These are phyloP conservation scores for Sanghuangporus sanghuang DNA, from an alignment of 1,284 basidiomycete species.

Conservation along the genomic window DNA sequence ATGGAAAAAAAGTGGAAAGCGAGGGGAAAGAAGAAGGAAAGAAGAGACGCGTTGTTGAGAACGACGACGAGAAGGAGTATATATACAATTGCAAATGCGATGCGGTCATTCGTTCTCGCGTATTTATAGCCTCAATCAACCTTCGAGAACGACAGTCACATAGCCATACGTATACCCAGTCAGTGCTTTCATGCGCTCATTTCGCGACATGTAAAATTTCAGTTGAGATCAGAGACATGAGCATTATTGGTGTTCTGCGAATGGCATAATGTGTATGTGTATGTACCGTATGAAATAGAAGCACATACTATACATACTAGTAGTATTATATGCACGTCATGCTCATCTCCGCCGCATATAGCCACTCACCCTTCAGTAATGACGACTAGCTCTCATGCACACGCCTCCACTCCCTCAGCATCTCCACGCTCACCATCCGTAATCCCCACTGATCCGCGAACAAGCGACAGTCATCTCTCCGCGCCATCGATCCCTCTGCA, in stretches of 20 bases:
- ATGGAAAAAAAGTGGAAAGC: background rate
- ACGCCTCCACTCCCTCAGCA: conserved; percentile 47
- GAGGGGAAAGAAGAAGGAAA: background rate
- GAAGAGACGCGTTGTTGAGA: background rate
- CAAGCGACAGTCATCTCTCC: conserved; percentile 87
- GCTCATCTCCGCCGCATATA: background rate
- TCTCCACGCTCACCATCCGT: conserved; percentile 92
- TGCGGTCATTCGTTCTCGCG: no score
- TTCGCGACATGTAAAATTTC: no score
- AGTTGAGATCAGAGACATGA: no score
- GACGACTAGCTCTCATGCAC: background rate
- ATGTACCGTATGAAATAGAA: background rate
- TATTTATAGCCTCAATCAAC: no score
- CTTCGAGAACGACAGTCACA: no score
- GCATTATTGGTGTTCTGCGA: no score
- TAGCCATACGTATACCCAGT: no score
- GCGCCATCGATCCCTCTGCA: conserved; percentile 88
- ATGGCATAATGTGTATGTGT: background rate
- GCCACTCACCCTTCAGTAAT: background rate
- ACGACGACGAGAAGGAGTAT: background rate
- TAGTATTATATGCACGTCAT: background rate
- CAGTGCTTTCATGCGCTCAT: no score
- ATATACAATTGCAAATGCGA: no score
- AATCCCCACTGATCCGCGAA: conserved; percentile 93
- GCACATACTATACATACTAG: no score